Base-by-base conservation (phyloP, 2,329 filamentous ascomycete species). In the Calonectria henricotiae region DNA sequence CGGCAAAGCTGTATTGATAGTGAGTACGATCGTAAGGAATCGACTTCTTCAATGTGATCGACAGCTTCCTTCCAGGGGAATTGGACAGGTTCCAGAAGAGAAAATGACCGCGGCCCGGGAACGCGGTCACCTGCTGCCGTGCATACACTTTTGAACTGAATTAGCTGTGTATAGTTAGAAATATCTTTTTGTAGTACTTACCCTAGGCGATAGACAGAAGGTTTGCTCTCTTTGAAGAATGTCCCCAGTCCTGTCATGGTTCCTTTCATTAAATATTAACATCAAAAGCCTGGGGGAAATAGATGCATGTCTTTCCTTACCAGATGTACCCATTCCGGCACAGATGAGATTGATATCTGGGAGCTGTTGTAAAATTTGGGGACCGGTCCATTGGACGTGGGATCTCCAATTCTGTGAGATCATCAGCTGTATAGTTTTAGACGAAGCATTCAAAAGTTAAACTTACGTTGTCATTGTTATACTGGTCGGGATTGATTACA, bases 141-240 rank as follows among this genome's bases (percentile, higher is more conserved):
- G 4, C 51, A 58, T 7, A 58, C 51, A 15, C 51, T 58, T 2
- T 25, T 5, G 5, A 17, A 25, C 8, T 6, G 1, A 25, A 17
- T 58, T 58, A 58, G 32, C 35, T 2, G 2, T 23, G 8, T 5
- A 35, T 8, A 13, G 37, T n/a, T 9, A 39, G n/a, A 15, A n/a
- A 20, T 7, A 17, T 15, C 11, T 35, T 9, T 9, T 35, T 9
- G 12, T 1, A 3, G 2, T 39, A 20, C 13, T 4, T 39, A 39
- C 51, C 35, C 51, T 4, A 58, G 32, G 3, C 51, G 51, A 25
- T 58, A 58, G 15, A 58, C 51, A 6, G 51, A 58, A 25, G 51
- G 51, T 32, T 58, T 58, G 32, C 51, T 58, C 35, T 58, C 51
- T 17, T 58, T 58, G 20, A 58, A 58, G 32, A 27, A 58, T 3